Conservation (phyloP, 2,329 filamentous ascomycete species). For the Colletotrichum sp. region DNA sequence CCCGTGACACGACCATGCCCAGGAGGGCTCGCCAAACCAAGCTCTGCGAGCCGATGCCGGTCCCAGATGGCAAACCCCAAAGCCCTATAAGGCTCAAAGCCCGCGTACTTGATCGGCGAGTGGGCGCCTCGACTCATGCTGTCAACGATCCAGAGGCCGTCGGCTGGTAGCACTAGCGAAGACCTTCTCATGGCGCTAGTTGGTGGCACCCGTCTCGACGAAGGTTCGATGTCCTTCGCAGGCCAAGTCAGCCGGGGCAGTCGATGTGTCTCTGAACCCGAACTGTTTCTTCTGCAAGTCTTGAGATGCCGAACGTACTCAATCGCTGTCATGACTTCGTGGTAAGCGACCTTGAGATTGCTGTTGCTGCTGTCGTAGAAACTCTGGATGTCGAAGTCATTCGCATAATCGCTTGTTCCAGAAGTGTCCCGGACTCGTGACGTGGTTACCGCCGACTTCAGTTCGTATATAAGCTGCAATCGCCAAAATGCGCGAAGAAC, state of each 20-base stretch:
- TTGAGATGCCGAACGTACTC: background rate
- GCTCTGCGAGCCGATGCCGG: background rate
- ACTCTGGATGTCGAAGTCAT: background rate
- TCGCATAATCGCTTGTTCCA: fast-evolving
- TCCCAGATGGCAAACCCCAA: constrained; percentile 16
- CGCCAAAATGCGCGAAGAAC: constrained; percentile 8
- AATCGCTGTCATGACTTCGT: constrained; percentile 10
- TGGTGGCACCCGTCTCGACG: background rate
- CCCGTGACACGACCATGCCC: constrained; percentile 7
- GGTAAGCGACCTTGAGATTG: constrained; percentile 5
- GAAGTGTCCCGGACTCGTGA: background rate
- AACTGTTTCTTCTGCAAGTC: fast-evolving
- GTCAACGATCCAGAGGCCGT: constrained; percentile 16
- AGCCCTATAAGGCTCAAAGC: constrained; percentile 1
- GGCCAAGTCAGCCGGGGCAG: background rate
- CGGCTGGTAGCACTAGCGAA: background rate
- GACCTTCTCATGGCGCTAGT: background rate
- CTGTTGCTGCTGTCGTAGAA: constrained; percentile 12
- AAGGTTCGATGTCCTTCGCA: background rate
- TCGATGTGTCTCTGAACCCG: background rate
- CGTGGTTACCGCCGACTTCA: background rate
- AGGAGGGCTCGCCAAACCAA: constrained; percentile 2
- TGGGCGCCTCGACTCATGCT: constrained; percentile 9
- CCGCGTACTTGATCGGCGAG: constrained; percentile 14
- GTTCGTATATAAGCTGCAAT: background rate